phyloP scores from a whole-genome alignment of 2,329 filamentous ascomycete genomes.

The Hypoxylon sp. region DNA sequence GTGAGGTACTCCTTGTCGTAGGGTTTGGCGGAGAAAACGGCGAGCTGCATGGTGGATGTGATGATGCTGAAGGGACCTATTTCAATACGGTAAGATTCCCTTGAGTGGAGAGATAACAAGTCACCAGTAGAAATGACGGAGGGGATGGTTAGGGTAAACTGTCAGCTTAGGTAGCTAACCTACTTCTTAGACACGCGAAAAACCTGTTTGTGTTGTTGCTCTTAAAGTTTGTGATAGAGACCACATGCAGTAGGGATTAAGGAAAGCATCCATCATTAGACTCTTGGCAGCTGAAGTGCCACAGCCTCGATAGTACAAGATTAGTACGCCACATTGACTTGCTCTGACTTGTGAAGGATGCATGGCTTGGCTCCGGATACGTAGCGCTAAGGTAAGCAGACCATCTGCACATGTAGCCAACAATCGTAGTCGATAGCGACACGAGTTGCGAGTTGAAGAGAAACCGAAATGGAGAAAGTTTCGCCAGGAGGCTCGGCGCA shows the following conservation, averaged over 20 bases:
- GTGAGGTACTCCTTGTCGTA: constrained; percentile 72
- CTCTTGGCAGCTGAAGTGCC: constrained; percentile 35
- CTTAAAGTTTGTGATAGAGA: background rate
- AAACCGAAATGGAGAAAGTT: background rate
- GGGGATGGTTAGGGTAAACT: background rate
- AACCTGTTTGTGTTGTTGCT: background rate
- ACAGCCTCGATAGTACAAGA: constrained; percentile 22
- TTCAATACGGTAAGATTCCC: background rate
- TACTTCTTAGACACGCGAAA: background rate
- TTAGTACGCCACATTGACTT: background rate
- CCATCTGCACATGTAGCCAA: no score
- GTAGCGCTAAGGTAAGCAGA: background rate
- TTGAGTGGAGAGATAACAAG: background rate
- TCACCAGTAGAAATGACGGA: background rate
- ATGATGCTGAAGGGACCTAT: constrained; percentile 4
- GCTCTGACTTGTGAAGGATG: background rate
- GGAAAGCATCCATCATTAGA: background rate
- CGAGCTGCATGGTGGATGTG: constrained; percentile 61
- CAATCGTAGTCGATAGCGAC: no score
- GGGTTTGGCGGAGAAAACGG: constrained; percentile 75
- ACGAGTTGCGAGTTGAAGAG: background rate
- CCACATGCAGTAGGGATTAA: background rate
- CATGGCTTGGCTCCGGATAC: background rate
- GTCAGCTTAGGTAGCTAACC: no score
- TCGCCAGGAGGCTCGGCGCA: background rate